Percentiles rank a stretch among this genome's conserved stretches.
phyloP scores from a whole-genome alignment of 192 early-diverging fungal species.

The Powellomyces hirtus region DNA sequence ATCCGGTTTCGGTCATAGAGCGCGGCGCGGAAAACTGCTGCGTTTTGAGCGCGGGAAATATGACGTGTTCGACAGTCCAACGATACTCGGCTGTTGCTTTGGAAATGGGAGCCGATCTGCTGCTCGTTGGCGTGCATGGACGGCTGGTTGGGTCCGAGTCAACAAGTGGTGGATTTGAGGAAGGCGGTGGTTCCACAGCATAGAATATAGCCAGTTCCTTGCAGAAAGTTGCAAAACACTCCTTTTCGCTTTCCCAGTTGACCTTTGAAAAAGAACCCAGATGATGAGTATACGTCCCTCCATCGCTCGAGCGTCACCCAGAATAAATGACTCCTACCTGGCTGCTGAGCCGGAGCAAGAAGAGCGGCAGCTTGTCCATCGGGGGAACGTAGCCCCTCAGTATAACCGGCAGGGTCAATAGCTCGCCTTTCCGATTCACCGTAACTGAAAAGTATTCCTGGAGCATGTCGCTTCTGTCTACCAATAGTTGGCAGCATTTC shows the following conservation, averaged over 20 bases:
- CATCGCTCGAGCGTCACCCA: too few species aligned
- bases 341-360: constrained; percentile 74
- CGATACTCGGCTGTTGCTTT: constrained; percentile 46
- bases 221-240: constrained; percentile 76
- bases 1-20: constrained; percentile 54
- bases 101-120: too few species aligned
- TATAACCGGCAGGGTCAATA: constrained; percentile 76
- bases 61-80: constrained; percentile 70
- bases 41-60: constrained; percentile 77
- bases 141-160: background rate
- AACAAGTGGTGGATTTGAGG: background rate
- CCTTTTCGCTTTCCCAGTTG: constrained; percentile 80
- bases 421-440: constrained; percentile 60
- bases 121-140: too few species aligned
- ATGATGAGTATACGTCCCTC: too few species aligned
- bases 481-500: constrained; percentile 28
- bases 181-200: constrained; percentile 39
- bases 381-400: constrained; percentile 74
- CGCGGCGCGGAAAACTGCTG: constrained; percentile 67
- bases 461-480: constrained; percentile 73
- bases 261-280: constrained; percentile 59
- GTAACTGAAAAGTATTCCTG: constrained; percentile 84
- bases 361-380: constrained; percentile 72
- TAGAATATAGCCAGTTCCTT: constrained; percentile 70
- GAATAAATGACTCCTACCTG: constrained; percentile 33